A percentile compares a stretch with the other conserved stretches of the same genome.
Conservation (phyloP, 73 alveolate genomes). For the Paramecium primaurelia region DNA sequence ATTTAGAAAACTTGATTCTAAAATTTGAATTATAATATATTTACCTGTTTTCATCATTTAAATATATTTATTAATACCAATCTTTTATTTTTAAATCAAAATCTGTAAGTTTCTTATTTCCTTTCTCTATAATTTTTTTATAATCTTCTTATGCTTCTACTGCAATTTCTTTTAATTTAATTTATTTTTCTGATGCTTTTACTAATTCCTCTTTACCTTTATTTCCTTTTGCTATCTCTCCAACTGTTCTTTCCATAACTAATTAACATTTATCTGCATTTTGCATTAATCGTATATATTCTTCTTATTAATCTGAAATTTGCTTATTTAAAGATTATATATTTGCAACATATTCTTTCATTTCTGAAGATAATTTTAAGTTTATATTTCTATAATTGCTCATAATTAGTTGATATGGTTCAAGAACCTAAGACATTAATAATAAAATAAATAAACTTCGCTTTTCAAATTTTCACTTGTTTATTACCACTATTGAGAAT, state of each 20-base stretch:
- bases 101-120: neutral
- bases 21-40: neutral
- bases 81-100: neutral
- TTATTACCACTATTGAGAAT: neutral
- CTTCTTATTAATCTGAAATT: constrained; percentile 2
- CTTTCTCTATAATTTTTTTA: neutral
- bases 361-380: neutral
- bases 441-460: neutral
- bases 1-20: constrained; percentile 19
- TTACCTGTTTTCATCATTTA: constrained; percentile 32
- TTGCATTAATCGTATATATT: neutral
- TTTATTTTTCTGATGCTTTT: constrained; percentile 39
- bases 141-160: constrained; percentile 44
- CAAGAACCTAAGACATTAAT: neutral
- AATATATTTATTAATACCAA: neutral
- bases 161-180: constrained; percentile 32
- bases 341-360: neutral
- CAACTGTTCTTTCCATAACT: constrained; percentile 41
- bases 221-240: neutral
- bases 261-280: constrained; percentile 30
- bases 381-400: constrained; percentile 33
- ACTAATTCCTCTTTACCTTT: constrained; percentile 6
- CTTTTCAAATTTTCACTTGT: constrained; percentile 16
- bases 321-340: neutral
- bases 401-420: neutral